Evolutionary conservation across 306 rosid species (phyloP).

Genomic region (Prunus fruticosa): DNA sequence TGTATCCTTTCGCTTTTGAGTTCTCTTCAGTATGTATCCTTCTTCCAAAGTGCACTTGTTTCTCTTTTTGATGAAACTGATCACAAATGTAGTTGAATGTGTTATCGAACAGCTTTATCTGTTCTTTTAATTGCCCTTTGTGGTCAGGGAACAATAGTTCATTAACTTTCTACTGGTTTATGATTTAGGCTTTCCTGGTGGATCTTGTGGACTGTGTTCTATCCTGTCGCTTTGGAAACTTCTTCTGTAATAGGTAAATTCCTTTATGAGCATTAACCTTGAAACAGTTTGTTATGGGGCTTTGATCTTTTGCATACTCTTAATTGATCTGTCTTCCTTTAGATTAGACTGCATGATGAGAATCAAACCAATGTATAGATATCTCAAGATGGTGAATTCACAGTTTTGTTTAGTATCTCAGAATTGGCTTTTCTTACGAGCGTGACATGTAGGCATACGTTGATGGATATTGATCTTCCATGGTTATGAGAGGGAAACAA

Average conservation of each 20-base stretch:
- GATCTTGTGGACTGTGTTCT: constrained; percentile 80
- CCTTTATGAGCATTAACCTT: constrained; percentile 18
- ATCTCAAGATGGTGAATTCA: background rate
- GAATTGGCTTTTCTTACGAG: background rate
- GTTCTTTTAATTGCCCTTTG: background rate
- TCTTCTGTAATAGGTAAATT: constrained; percentile 87
- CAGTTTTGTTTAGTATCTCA: background rate
- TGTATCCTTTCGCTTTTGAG: constrained; percentile 95
- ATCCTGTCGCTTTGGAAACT: constrained; percentile 95
- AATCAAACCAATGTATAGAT: background rate
- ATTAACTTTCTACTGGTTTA: constrained; percentile 17
- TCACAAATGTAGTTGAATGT: background rate
- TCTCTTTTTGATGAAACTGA: background rate
- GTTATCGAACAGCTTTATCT: background rate
- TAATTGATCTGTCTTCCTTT: constrained; percentile 4
- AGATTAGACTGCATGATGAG: constrained; percentile 6
- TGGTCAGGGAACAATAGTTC: background rate
- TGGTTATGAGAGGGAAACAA: background rate
- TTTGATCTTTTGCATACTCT: constrained; percentile 25
- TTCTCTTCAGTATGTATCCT: constrained; percentile 73
- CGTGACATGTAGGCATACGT: background rate
- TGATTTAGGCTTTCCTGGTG: constrained; percentile 80
- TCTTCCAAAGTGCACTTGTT: constrained; percentile 12
- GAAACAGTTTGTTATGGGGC: background rate
- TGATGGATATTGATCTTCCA: background rate